Conservation (phyloP, 495 filamentous ascomycete species). For the Aspergillus sclerotiicarbonarius region DNA sequence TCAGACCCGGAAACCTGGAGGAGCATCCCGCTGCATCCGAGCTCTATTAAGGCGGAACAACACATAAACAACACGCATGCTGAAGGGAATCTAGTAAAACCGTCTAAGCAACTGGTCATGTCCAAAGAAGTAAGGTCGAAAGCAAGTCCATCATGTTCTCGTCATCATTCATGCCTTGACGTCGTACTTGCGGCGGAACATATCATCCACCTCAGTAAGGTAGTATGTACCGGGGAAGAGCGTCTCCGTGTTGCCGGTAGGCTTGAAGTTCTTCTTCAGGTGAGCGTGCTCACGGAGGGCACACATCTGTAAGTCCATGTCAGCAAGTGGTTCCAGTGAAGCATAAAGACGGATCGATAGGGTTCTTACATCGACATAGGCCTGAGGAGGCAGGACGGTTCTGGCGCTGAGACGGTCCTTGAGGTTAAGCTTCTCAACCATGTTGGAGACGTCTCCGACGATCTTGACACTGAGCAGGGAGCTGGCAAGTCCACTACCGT, state of each 20-base stretch:
- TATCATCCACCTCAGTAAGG: conserved; percentile 83
- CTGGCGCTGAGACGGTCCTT: conserved; percentile 70
- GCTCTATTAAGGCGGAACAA: conserved; percentile 30
- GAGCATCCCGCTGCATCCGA: conserved; percentile 17
- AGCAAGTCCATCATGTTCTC: conserved; percentile 14
- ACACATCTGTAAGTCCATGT: conserved; percentile 66
- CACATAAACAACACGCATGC: conserved; percentile 28
- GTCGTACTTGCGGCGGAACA: conserved; percentile 88
- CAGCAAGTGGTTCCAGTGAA: conserved; percentile 8
- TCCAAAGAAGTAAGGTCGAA: conserved; percentile 31
- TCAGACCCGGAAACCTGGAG: conserved; percentile 14
- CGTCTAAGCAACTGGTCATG: conserved; percentile 36
- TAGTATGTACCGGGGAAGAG: conserved; percentile 85
- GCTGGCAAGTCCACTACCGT: conserved; percentile 88
- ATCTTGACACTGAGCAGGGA: conserved; percentile 88
- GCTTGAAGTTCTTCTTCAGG: conserved; percentile 85
- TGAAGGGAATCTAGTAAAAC: conserved; percentile 40
- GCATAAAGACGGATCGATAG: not conserved
- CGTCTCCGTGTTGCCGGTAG: conserved; percentile 71
- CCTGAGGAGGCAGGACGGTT: conserved; percentile 71
- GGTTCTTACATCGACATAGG: conserved; percentile 77
- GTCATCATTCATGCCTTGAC: conserved; percentile 70
- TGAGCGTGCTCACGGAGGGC: conserved; percentile 90
- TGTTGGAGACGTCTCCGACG: conserved; percentile 69
- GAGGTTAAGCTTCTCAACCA: conserved; percentile 77